These are phyloP conservation scores for Sphenostylis stenocarpa DNA, from an alignment of 306 rosid genomes.

Conservation along the genomic window DNA sequence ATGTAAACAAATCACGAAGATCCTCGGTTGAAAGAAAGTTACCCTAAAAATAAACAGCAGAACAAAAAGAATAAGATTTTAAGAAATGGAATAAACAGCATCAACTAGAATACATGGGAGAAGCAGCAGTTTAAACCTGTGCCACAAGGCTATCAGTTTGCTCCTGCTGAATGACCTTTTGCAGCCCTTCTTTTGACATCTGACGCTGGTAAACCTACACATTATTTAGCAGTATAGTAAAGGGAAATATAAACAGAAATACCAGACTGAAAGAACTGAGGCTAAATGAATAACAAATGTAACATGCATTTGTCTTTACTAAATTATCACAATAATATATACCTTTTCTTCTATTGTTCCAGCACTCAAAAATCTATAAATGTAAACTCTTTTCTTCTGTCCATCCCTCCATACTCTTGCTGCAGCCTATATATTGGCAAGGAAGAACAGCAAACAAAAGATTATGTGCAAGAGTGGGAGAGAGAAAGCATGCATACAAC, in stretches of 20 bases:
- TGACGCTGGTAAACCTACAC: constrained; percentile 94
- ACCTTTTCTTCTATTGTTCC: constrained; percentile 99
- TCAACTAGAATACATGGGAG: constrained; percentile 26
- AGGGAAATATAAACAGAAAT: constrained; percentile 15
- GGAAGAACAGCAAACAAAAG: constrained; percentile 29
- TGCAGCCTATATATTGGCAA: constrained; percentile 69
- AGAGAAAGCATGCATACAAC: background rate
- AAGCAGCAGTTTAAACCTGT: constrained; percentile 54
- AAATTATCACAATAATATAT: constrained; percentile 30
- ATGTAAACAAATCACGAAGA: constrained; percentile 88
- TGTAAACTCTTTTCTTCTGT: constrained; percentile 94
- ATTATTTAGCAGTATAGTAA: constrained; percentile 10
- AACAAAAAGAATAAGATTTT: constrained; percentile 17
- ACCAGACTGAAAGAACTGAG: constrained; percentile 13
- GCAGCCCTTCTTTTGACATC: constrained; percentile 99
- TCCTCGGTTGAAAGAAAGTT: constrained; percentile 82
- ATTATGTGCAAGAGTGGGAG: background rate
- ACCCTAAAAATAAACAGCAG: constrained; percentile 51
- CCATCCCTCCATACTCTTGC: constrained; percentile 99
- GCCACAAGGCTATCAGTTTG: constrained; percentile 53
- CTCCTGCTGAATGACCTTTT: constrained; percentile 92
- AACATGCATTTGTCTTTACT: constrained; percentile 18
- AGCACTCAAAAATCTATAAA: constrained; percentile 85
- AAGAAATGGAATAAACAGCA: constrained; percentile 25
- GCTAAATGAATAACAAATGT: constrained; percentile 22